Percentiles rank a stretch among this genome's conserved stretches.
Conservation (phyloP, 129 eudicot species). For the Centaurea solstitialis region DNA sequence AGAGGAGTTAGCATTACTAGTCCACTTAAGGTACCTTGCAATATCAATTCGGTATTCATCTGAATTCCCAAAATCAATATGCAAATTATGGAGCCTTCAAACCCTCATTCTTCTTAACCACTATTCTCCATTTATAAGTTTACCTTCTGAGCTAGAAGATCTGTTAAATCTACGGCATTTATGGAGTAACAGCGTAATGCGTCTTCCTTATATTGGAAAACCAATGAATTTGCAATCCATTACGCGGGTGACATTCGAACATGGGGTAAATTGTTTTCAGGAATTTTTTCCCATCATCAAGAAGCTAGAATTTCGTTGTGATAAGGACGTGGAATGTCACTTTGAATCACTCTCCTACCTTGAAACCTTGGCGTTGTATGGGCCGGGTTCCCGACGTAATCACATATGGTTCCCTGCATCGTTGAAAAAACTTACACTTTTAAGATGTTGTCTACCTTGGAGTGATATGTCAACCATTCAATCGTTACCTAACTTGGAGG, state of each 20-base stretch:
- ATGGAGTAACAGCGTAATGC: background rate
- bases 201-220: background rate
- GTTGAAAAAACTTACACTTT: background rate
- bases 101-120: background rate
- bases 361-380: background rate
- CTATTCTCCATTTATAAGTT: background rate
- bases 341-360: background rate
- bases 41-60: background rate
- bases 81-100: background rate
- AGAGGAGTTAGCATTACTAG: background rate
- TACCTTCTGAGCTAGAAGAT: background rate
- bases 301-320: background rate
- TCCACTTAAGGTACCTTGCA: background rate
- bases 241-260: background rate
- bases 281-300: background rate
- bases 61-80: background rate
- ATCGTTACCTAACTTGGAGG: conserved; percentile 6
- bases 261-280: background rate
- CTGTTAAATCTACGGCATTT: background rate
- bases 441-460: background rate
- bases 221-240: background rate
- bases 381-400: background rate
- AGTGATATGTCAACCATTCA: background rate
- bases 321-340: background rate
- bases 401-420: background rate